Base-by-base conservation (phyloP, 2,329 filamentous ascomycete species). In the Trichoderma sp. region DNA sequence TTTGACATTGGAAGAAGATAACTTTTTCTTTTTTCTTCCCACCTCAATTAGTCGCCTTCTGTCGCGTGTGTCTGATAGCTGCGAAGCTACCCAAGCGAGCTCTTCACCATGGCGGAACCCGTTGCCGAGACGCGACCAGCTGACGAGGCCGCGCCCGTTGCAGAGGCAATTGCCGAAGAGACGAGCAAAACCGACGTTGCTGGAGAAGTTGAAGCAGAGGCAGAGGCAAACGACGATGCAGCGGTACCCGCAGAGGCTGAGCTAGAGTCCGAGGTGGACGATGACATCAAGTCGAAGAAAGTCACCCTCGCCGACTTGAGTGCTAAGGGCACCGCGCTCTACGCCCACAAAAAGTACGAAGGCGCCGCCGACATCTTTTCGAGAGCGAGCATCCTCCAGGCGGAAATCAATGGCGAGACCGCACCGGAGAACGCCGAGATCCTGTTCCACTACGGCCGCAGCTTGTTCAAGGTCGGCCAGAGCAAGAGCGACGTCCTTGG, bases 401-500 rank as follows among this genome's bases (percentile, higher is more conserved):
- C 92, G 69, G 89, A 93, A 79, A 85, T 97, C 79, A 96, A 97
- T 79, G 96, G 95, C 79, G 96, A 98, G 81, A 92, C 96, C 86
- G 89, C 89, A 19, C 89, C 92, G 4, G 90, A 93, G 69, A 99
- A 99, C 75, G 95, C 94, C 62, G 95, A 98, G 78, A 88, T 99
- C 58, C 88, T 98, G 24, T 99, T 97, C 80, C 88, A 94, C 72
- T 99, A 99, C 81, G 96, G 96, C 16, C 92, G 95, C 77, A 93
- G 93, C 68, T 84, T 99, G 24, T 98, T 97, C 85, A 94, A 94
- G 79, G 92, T 98, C 70, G 96, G 94, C 35, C 92, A 98, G 79
- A 91, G 89, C 79, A 97, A 97, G 81, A 97, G 94, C 77, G 94
- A 98, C 77, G 94, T 99, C 29, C 85, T 99, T 43, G 96, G 96